phyloP scores from a whole-genome alignment of 768 basidiomycete genomes.

The Rossbeevera mucosa region DNA sequence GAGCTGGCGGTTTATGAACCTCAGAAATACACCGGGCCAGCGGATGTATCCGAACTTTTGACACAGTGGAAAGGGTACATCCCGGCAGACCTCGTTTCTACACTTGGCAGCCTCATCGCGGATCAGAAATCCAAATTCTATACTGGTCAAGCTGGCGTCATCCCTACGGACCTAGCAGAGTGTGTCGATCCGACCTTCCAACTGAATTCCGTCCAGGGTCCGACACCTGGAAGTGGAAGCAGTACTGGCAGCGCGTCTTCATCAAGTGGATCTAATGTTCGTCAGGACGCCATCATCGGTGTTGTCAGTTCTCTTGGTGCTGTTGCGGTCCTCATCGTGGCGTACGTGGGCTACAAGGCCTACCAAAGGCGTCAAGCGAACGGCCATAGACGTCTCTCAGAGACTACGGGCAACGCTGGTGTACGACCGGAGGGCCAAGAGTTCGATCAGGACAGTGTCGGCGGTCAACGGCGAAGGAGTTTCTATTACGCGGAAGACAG shows the following conservation, averaged over 20 bases:
- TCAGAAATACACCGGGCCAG: constrained; percentile 42
- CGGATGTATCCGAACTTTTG: constrained; percentile 47
- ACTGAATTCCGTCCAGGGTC: constrained; percentile 44
- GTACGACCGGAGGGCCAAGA: constrained; percentile 61
- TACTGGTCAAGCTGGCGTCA: constrained; percentile 38
- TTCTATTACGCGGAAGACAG: constrained; percentile 90
- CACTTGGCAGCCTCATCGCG: constrained; percentile 63
- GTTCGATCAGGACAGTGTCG: constrained; percentile 73
- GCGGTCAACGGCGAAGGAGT: constrained; percentile 65
- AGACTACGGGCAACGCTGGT: constrained; percentile 39
- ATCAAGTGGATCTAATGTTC: constrained; percentile 33
- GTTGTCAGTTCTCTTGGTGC: constrained; percentile 81
- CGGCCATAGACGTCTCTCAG: constrained; percentile 69
- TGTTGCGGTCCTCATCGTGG: constrained; percentile 66
- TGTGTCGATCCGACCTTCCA: constrained; percentile 69
- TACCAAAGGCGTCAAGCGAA: constrained; percentile 62
- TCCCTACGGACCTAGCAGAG: constrained; percentile 54
- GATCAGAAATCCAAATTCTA: constrained; percentile 62
- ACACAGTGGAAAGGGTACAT: constrained; percentile 76
- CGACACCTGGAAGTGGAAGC: constrained; percentile 26
- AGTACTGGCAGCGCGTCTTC: constrained; percentile 12
- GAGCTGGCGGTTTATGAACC: constrained; percentile 73
- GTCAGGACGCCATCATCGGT: constrained; percentile 87
- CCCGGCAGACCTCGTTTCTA: constrained; percentile 47
- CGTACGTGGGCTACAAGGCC: constrained; percentile 66